These are phyloP conservation scores for Melanopsichium pennsylvanicum DNA, from an alignment of 1,284 basidiomycete genomes.

Conservation along the genomic window DNA sequence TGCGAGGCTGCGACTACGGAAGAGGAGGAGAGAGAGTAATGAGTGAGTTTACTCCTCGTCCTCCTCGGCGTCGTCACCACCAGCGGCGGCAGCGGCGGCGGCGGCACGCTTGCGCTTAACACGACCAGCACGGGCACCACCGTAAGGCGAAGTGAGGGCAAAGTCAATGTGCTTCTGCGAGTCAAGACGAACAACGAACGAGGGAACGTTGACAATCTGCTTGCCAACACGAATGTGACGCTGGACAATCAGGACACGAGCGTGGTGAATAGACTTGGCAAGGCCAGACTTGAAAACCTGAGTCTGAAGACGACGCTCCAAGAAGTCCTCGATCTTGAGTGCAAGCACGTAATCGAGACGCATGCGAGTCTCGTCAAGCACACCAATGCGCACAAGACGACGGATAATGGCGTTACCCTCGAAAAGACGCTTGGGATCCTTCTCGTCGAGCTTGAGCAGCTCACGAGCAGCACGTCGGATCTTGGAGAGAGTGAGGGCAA, in stretches of 20 bases:
- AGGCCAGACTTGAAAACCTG: slow-evolving; percentile 99
- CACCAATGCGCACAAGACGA: slow-evolving; percentile 98
- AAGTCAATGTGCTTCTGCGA: slow-evolving; percentile 90
- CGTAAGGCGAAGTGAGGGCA: slow-evolving; percentile 94
- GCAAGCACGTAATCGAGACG: slow-evolving; percentile 90
- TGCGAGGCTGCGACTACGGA: neutral
- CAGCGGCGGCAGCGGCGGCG: slow-evolving; percentile 89
- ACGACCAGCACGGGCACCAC: slow-evolving; percentile 94
- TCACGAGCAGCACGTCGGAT: slow-evolving; percentile 99
- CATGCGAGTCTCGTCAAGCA: slow-evolving; percentile 99
- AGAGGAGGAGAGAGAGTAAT: neutral
- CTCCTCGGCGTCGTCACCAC: slow-evolving; percentile 83
- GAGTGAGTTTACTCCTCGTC: slow-evolving; percentile 62
- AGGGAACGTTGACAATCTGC: slow-evolving; percentile 99
- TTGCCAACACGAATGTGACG: slow-evolving; percentile 98
- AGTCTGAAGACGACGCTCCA: slow-evolving; percentile 98
- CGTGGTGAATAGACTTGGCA: slow-evolving; percentile 98
- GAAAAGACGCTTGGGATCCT: slow-evolving; percentile 99
- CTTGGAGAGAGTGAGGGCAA: slow-evolving; percentile 93
- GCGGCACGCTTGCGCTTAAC: slow-evolving; percentile 98
- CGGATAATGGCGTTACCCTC: slow-evolving; percentile 99
- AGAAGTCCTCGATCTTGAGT: slow-evolving; percentile 99
- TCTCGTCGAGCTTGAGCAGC: slow-evolving; percentile 98
- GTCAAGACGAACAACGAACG: slow-evolving; percentile 85
- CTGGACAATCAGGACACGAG: slow-evolving; percentile 96